Evolutionary conservation across 352 stramenopile genomes (phyloP), one percentile per base, ranked within the genome.

Genomic region (Blastocystis sp.): DNA sequence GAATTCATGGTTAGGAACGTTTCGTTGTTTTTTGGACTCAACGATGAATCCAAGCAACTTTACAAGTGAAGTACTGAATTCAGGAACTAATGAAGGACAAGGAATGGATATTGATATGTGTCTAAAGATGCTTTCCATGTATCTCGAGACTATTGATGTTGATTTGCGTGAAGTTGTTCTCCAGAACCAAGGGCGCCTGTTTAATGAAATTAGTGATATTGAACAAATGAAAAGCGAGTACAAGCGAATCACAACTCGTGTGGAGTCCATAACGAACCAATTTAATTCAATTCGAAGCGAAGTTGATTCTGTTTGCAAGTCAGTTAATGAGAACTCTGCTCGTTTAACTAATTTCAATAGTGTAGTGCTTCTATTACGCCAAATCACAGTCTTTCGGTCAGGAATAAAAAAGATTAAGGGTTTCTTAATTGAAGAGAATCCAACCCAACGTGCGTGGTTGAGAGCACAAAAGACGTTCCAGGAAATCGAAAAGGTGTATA

Each of bases 91-190:
- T 16, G 46, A 83, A 49, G 51, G 21, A 6, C 71, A 83, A 16
- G 71, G 71, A 42, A 83, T 83, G 46, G 71, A 83, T 52, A 65
- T 83, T 7, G 71, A 83, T 83, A 83, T 83, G 71, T 83, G 71
- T 66, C n/a, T 83, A 46, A 83, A 66, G 71, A 83, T 83, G 71
- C 46, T 83, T 0, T 83, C 71, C 6, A 83, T 83, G 9, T 83
- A 83, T 66, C 51, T 83, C 14, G 71, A 83, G 19, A 83, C 71
- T 11, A 83, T 83, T 83, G 71, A 83, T 46, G 39, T 14, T 32
- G 71, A 83, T 67, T 42, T 83, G 19, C 71, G 71, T 52, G 71
- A 83, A 37, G 51, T 83, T 21, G 71, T 83, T 6, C 21, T 83
- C 3, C 71, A 83, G 54, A 83, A 83, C 35, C 71, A 83, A 27